Evolutionary conservation across 345 rosid species (phyloP).

Genomic region (Clarkia xantiana): DNA sequence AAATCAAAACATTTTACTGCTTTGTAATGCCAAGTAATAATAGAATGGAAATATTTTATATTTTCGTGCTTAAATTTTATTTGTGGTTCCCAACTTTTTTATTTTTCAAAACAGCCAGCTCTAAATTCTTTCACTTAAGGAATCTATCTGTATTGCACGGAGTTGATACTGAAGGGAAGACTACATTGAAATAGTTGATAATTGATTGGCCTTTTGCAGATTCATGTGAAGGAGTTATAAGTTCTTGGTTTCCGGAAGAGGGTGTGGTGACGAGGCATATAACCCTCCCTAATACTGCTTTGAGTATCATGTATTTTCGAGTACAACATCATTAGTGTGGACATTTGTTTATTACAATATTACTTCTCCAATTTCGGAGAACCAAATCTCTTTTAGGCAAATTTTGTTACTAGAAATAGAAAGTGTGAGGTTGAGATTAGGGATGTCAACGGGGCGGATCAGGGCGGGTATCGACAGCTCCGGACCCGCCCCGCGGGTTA

Average conservation of each 20-base stretch:
- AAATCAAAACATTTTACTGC: neutral
- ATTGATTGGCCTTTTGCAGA: constrained; percentile 29
- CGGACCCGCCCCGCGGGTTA: too few relatives aligned
- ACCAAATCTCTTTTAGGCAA: too few relatives aligned
- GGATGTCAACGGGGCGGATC: too few relatives aligned
- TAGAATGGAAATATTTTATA: neutral
- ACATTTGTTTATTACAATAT: too few relatives aligned
- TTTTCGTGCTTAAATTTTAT: too few relatives aligned
- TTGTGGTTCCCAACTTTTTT: neutral
- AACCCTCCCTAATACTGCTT: constrained; percentile 35
- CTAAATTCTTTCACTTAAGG: constrained; percentile 4
- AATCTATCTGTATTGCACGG: constrained; percentile 53
- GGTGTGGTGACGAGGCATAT: constrained; percentile 10
- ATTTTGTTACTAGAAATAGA: too few relatives aligned
- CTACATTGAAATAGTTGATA: constrained; percentile 54
- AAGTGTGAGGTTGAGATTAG: too few relatives aligned
- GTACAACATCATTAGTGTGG: too few relatives aligned
- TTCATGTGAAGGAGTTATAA: constrained; percentile 24
- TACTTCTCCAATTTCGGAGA: too few relatives aligned
- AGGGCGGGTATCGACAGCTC: too few relatives aligned
- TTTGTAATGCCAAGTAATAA: too few relatives aligned
- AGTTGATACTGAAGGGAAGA: constrained; percentile 53
- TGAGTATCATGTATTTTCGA: constrained; percentile 58
- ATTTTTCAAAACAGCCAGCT: neutral
- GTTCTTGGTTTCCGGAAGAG: constrained; percentile 41